phyloP scores from a whole-genome alignment of 164 flowering plant genomes.

The Sextonia rubra region DNA sequence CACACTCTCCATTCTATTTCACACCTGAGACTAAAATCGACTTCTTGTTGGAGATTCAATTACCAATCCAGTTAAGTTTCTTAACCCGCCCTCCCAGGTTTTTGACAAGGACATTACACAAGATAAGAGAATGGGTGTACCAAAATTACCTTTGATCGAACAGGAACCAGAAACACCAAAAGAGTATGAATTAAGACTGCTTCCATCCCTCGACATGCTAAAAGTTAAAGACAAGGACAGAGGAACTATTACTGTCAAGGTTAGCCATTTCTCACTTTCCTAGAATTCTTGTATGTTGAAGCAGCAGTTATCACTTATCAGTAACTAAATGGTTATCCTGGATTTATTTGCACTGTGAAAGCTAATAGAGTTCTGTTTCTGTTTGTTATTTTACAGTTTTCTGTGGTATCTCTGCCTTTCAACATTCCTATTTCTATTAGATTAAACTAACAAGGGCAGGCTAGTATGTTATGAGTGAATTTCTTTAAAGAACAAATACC shows the following conservation, averaged over 20 bases:
- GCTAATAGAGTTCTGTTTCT: neutral
- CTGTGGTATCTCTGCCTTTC: neutral
- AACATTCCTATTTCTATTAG: no score
- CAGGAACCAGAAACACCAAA: conserved; percentile 52
- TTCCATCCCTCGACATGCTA: conserved; percentile 78
- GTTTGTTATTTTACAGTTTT: neutral
- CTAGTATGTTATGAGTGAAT: no score
- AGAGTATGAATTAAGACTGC: conserved; percentile 63
- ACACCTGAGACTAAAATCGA: neutral
- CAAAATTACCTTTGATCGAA: conserved; percentile 60
- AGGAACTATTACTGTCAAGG: conserved; percentile 80
- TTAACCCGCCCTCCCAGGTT: conserved; percentile 41
- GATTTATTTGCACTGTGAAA: neutral
- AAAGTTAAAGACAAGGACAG: conserved; percentile 91
- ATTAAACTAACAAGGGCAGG: no score
- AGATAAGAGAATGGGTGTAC: conserved; percentile 81
- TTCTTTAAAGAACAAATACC: no score
- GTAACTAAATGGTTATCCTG: neutral
- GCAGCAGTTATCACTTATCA: neutral
- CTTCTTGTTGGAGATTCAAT: neutral
- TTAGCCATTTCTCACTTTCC: conserved; percentile 18
- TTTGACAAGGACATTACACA: conserved; percentile 86
- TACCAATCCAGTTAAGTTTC: neutral
- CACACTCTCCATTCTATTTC: neutral
- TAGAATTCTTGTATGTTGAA: neutral